Conservation (phyloP, 148 eudicot species). For the Camellia japonica region DNA sequence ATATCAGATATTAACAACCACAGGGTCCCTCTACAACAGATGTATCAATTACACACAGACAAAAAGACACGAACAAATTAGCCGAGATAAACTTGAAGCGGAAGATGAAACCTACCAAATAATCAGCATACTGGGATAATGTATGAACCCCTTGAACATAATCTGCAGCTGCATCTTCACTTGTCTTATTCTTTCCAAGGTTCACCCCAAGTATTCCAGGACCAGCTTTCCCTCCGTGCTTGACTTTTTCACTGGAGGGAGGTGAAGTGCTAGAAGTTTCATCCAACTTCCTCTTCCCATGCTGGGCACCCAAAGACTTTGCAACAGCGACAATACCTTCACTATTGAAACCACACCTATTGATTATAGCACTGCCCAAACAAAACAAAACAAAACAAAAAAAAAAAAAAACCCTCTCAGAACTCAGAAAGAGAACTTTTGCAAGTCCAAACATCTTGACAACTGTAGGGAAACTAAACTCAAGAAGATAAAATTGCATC, state of each 20-base stretch:
- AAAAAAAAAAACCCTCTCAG: neutral
- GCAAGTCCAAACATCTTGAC: neutral
- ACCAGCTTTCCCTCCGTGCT: conserved; percentile 97
- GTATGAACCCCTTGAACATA: conserved; percentile 99
- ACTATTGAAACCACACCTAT: conserved; percentile 95
- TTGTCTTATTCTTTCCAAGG: conserved; percentile 92
- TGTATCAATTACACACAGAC: neutral
- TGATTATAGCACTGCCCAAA: conserved; percentile 81
- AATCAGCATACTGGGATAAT: conserved; percentile 97
- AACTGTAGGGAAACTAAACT: neutral
- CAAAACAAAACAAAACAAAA: neutral
- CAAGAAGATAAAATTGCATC: conserved; percentile 6
- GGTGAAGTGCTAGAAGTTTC: conserved; percentile 78
- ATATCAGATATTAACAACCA: neutral
- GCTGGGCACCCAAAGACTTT: conserved; percentile 92
- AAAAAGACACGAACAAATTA: neutral
- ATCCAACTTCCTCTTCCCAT: conserved; percentile 93
- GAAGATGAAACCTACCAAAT: conserved; percentile 59
- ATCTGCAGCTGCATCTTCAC: conserved; percentile 97
- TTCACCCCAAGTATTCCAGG: conserved; percentile 99
- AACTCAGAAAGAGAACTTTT: conserved; percentile 1
- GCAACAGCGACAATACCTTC: conserved; percentile 98
- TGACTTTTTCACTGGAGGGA: conserved; percentile 59
- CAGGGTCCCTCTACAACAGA: neutral
- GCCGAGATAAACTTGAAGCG: conserved; percentile 1